Percentiles rank a stretch among this genome's conserved stretches.
phyloP scores from a whole-genome alignment of 139 green algal genomes.

The Haematococcus lacustris region DNA sequence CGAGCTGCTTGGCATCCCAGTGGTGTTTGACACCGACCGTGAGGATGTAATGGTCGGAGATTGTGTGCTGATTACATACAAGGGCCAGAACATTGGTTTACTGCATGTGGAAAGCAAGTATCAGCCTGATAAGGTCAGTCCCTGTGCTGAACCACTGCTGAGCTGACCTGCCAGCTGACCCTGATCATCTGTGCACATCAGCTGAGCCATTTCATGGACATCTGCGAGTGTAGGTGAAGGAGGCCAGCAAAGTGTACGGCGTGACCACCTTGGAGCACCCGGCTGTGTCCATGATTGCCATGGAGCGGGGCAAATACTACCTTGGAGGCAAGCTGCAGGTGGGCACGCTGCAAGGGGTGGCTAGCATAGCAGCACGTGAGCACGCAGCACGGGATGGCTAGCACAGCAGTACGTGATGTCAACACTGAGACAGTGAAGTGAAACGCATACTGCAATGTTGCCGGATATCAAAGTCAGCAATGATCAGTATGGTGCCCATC shows the following conservation, averaged over 20 bases:
- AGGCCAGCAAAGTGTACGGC: conserved; percentile 78
- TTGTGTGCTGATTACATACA: conserved; percentile 58
- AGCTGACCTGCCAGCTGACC: no score
- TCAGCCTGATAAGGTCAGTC: conserved; percentile 33
- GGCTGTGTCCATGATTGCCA: conserved; percentile 74
- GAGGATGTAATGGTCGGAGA: conserved; percentile 54
- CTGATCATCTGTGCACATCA: no score
- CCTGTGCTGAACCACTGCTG: no score
- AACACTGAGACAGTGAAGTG: no score
- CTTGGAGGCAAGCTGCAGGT: conserved; percentile 31
- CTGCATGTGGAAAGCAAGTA: conserved; percentile 63
- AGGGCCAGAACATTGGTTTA: conserved; percentile 61
- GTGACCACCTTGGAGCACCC: conserved; percentile 78
- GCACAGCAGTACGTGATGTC: no score
- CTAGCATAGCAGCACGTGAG: no score
- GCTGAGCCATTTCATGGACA: no score
- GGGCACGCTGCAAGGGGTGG: conserved; percentile 44
- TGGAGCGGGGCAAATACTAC: conserved; percentile 81
- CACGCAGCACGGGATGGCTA: no score
- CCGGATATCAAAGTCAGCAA: no score
- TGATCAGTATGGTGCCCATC: no score
- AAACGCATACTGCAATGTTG: no score
- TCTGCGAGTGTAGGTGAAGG: no score
- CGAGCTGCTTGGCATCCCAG: conserved; percentile 71
- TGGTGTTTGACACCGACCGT: conserved; percentile 75